Conservation (phyloP, 495 filamentous ascomycete genomes). For the Durotheca rogersii region DNA sequence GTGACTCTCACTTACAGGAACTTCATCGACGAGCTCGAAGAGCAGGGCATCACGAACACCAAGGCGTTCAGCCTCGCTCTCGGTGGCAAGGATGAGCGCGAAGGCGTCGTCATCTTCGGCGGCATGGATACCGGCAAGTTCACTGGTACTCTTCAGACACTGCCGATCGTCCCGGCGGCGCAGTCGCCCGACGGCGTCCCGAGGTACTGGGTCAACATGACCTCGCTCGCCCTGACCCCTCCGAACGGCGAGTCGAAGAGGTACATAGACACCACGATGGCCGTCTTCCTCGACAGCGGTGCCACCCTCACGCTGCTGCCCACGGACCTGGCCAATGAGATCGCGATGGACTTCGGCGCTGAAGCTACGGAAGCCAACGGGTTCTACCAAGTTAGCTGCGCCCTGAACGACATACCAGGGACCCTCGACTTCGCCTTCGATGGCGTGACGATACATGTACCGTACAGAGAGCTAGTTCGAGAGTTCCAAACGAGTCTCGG, state of each 20-base stretch:
- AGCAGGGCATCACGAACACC: slow-evolving; percentile 43
- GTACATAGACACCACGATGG: slow-evolving; percentile 51
- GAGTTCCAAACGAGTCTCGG: slow-evolving; percentile 50
- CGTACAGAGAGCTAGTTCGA: slow-evolving; percentile 57
- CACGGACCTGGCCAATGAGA: slow-evolving; percentile 55
- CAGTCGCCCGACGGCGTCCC: slow-evolving; percentile 46
- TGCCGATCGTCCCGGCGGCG: slow-evolving; percentile 61
- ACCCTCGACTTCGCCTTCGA: slow-evolving; percentile 73
- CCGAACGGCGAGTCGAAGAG: slow-evolving; percentile 46
- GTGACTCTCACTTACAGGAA: slow-evolving; percentile 46
- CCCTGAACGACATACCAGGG: slow-evolving; percentile 59
- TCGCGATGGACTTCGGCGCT: slow-evolving; percentile 68
- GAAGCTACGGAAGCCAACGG: slow-evolving; percentile 50
- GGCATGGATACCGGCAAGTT: slow-evolving; percentile 88
- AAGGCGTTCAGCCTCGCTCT: slow-evolving; percentile 52
- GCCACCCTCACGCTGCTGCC: slow-evolving; percentile 88
- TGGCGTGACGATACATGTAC: slow-evolving; percentile 65
- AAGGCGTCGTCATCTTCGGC: slow-evolving; percentile 88
- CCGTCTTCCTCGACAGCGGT: slow-evolving; percentile 85
- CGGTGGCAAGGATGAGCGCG: slow-evolving; percentile 47
- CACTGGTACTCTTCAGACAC: slow-evolving; percentile 62
- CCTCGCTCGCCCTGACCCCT: slow-evolving; percentile 54
- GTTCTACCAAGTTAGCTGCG: slow-evolving; percentile 71
- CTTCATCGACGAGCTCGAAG: slow-evolving; percentile 46
- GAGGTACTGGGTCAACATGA: slow-evolving; percentile 62